Evolutionary conservation across 805 yeast species (phyloP).

Genomic region (Myxozyma neotropica): DNA sequence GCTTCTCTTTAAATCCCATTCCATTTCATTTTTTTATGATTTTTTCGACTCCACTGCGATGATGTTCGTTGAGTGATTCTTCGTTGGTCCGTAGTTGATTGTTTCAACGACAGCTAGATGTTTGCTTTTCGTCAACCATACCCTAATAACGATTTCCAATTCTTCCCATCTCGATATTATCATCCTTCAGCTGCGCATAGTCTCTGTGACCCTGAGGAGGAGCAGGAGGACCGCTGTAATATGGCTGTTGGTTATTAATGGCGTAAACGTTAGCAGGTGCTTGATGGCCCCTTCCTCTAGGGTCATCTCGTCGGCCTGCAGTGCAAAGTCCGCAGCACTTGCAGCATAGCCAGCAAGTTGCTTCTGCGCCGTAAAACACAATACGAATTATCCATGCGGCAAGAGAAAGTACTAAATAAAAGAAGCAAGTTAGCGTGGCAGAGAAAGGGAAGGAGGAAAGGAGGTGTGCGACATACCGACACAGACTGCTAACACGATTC

Average conservation of each 20-base stretch:
- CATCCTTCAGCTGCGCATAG: slow-evolving; percentile 16
- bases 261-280: slow-evolving; percentile 11
- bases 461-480: slow-evolving; percentile 41
- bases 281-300: not conserved
- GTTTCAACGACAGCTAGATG: too few relatives aligned
- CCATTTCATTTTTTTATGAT: not conserved
- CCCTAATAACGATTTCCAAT: slow-evolving; percentile 4
- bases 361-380: slow-evolving; percentile 25
- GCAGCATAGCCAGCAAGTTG: slow-evolving; percentile 24
- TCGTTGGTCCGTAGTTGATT: too few relatives aligned
- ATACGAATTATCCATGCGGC: slow-evolving; percentile 25
- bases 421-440: not conserved
- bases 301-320: not conserved
- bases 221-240: slow-evolving; percentile 26
- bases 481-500: slow-evolving; percentile 61
- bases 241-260: slow-evolving; percentile 22
- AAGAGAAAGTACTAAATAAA: slow-evolving; percentile 8
- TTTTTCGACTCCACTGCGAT: too few relatives aligned
- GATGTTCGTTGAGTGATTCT: too few relatives aligned
- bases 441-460: not conserved
- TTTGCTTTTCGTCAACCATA: too few relatives aligned
- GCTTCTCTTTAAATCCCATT: not conserved
- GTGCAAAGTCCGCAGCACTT: slow-evolving; percentile 19
- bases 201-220: slow-evolving; percentile 1
- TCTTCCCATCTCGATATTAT: slow-evolving; percentile 26